Evolutionary conservation across 164 flowering plant genomes (phyloP), one percentile per base, ranked within the genome.

Genomic region (Annona squamosa): DNA sequence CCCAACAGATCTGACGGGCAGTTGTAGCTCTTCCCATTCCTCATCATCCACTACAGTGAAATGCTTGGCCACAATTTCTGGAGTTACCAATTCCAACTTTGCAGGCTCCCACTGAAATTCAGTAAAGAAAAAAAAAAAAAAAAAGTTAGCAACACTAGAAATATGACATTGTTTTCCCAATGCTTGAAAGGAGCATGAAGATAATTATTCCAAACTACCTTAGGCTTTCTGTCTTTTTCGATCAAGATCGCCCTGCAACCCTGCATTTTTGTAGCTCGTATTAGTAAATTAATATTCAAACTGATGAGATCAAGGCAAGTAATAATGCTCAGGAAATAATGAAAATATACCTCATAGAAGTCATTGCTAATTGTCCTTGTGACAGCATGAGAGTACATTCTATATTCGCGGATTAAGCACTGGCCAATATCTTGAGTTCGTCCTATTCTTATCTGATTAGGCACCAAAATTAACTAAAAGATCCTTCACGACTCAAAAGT

Each of bases 371-470:
- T 72, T 68, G 90, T 85, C 77, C 89, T 89, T 68, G 68, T 76
- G 86, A 93, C 42, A 57, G 87, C 88, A 80, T 88, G 91, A 72
- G 90, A 89, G 69, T 83, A 87, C 87, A 93, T 87, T 77, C 99
- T 85, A 79, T 87, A 93, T 63, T 96, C 98, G 4, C 90, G 87
- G 18, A 81, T 73, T 75, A 93, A 94, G 82, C 99, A 96, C 76
- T 86, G 89, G 46, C 92, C 97, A 72, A 96, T 76, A 63, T 92
- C 92, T 80, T 88, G 91, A 26, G 90, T 84, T 82, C 98, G 85
- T 5, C 98, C 97, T 85, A 87, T 91, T 85, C 98, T 87, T 42
- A 96, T 87, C 99, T 96, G 92, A 46, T 70, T 41, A 67, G 75
- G 68, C 63, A 79, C 45, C 19, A 76, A 19, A 41, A 59, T 10